These are phyloP conservation scores for Aegilops bicornis DNA, from an alignment of 176 grass and related monocot genomes.

Conservation along the genomic window DNA sequence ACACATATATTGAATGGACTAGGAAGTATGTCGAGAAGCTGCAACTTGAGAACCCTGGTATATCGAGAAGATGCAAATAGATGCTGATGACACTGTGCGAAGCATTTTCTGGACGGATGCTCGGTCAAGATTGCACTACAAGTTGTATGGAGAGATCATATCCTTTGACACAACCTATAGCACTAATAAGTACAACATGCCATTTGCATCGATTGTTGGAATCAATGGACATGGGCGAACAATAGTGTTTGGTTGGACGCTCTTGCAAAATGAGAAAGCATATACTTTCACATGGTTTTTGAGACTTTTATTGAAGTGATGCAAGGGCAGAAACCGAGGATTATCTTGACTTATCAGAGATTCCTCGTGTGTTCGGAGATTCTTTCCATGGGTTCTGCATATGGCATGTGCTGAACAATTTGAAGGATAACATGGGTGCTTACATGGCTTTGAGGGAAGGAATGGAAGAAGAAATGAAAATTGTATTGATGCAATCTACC, in stretches of 20 bases:
- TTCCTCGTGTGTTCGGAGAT: not conserved
- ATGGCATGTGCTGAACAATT: constrained; percentile 31
- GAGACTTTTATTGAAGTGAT: constrained; percentile 15
- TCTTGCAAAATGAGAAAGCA: not conserved
- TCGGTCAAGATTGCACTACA: not conserved
- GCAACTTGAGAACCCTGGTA: not conserved
- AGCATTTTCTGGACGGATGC: constrained; percentile 27
- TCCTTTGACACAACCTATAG: constrained; percentile 6
- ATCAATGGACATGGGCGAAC: not conserved
- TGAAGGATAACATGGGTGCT: not conserved
- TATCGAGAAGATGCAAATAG: not conserved
- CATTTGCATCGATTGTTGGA: not conserved
- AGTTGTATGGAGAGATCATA: constrained; percentile 24
- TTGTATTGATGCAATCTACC: not conserved
- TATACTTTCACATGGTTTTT: constrained; percentile 27
- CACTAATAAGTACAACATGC: not conserved
- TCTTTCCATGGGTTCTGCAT: constrained; percentile 11
- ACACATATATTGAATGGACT: constrained; percentile 1
- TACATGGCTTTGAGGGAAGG: not conserved
- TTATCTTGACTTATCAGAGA: constrained; percentile 22
- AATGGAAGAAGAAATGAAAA: not conserved
- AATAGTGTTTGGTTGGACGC: constrained; percentile 20
- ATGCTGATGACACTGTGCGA: not conserved
- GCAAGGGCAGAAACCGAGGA: constrained; percentile 21
- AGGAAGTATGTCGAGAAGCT: not conserved